phyloP scores from a whole-genome alignment of 2,329 filamentous ascomycete species.

The Chrysoporthe austroafricana region DNA sequence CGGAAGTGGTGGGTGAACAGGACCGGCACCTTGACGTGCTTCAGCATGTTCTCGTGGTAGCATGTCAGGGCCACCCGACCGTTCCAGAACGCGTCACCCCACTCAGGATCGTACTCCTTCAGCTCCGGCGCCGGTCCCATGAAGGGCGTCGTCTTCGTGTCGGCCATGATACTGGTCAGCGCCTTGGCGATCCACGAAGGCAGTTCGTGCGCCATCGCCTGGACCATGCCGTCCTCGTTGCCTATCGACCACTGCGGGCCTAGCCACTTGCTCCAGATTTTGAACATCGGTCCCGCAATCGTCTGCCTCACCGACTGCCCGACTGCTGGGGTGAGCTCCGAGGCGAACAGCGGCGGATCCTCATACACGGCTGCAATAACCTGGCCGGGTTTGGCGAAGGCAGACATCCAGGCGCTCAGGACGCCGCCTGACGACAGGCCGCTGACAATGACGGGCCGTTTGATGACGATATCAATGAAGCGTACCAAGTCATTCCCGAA shows the following conservation, averaged over 20 bases:
- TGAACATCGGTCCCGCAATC: constrained; percentile 28
- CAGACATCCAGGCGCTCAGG: constrained; percentile 29
- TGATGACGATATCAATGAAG: constrained; percentile 29
- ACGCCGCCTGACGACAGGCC: constrained; percentile 31
- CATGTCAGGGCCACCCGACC: constrained; percentile 25
- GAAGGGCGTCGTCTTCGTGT: constrained; percentile 22
- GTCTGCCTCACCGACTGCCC: constrained; percentile 27
- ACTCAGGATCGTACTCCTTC: constrained; percentile 30
- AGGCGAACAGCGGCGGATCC: constrained; percentile 30
- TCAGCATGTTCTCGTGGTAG: constrained; percentile 30
- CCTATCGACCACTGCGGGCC: constrained; percentile 30
- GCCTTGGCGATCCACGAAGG: constrained; percentile 26
- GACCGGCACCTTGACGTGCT: constrained; percentile 29
- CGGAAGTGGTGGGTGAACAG: constrained; percentile 30
- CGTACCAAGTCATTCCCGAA: constrained; percentile 30
- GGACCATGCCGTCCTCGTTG: constrained; percentile 26
- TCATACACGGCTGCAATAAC: constrained; percentile 29
- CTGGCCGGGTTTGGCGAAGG: constrained; percentile 29
- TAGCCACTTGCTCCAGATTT: constrained; percentile 30
- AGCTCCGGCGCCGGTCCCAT: constrained; percentile 23
- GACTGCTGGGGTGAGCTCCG: constrained; percentile 26
- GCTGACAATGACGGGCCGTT: constrained; percentile 28
- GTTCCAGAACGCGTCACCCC: constrained; percentile 25
- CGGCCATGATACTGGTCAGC: constrained; percentile 22
- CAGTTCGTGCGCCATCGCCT: constrained; percentile 27